A percentile compares a stretch with the other conserved stretches of the same genome.
Evolutionary conservation across 2,329 filamentous ascomycete species (phyloP).

Genomic region (Fusarium buharicum): DNA sequence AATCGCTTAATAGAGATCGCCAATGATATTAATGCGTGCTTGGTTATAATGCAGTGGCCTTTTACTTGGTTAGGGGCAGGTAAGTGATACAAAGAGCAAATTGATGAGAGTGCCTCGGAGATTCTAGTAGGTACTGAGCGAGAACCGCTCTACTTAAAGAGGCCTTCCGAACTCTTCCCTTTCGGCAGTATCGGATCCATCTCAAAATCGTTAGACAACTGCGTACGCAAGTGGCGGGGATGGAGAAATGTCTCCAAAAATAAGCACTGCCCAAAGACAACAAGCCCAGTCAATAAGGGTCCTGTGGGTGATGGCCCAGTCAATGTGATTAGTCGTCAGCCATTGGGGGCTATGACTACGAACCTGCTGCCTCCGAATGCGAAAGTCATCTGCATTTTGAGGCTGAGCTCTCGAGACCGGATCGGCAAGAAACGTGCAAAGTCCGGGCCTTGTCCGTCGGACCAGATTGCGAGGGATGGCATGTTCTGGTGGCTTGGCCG

Average conservation of each 20-base stretch:
- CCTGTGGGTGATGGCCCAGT: conserved; percentile 4
- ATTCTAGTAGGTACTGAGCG: no score
- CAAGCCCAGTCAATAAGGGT: conserved; percentile 2
- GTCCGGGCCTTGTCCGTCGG: conserved; percentile 7
- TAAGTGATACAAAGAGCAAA: not conserved
- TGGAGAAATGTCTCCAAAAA: conserved; percentile 28
- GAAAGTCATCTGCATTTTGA: conserved; percentile 15
- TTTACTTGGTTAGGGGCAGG: not conserved
- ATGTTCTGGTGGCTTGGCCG: conserved; percentile 25
- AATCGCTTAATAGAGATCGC: conserved; percentile 25
- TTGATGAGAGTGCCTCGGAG: not conserved
- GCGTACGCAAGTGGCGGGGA: conserved; percentile 40
- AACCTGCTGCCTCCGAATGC: conserved; percentile 5
- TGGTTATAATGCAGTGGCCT: not conserved
- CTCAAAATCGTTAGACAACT: conserved; percentile 22
- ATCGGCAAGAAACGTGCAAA: not conserved
- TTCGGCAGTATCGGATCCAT: conserved; percentile 37
- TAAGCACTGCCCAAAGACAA: conserved; percentile 23
- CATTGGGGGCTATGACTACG: conserved; percentile 30
- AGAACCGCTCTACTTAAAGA: conserved; percentile 26
- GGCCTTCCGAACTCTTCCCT: conserved; percentile 12
- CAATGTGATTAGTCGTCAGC: conserved; percentile 31
- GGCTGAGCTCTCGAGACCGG: conserved; percentile 1
- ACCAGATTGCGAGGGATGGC: not conserved
- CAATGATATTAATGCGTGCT: conserved; percentile 6